These are phyloP conservation scores for Diaporthe ampelina DNA, from an alignment of 2,329 filamentous ascomycete genomes.

Conservation along the genomic window DNA sequence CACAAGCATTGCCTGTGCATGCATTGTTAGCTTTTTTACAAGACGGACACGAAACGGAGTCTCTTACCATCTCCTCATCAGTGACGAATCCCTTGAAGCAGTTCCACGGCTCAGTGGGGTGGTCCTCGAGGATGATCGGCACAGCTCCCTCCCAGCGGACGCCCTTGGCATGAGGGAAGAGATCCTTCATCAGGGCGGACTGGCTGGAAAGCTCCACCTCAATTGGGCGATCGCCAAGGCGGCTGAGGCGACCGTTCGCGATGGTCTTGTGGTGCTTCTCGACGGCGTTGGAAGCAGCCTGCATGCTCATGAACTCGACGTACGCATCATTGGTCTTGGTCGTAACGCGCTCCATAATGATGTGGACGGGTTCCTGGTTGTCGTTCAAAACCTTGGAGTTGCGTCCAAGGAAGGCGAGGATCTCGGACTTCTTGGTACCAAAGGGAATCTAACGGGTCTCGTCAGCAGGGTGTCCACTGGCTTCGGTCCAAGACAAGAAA, in stretches of 20 bases:
- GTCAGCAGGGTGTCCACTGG: not conserved
- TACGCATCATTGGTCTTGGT: slow-evolving; percentile 74
- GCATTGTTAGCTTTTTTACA: not conserved
- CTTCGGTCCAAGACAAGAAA: not conserved
- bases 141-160: slow-evolving; percentile 66
- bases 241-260: slow-evolving; percentile 57
- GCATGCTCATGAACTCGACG: slow-evolving; percentile 67
- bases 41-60: not conserved
- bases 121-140: slow-evolving; percentile 57
- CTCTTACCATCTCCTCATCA: slow-evolving; percentile 68
- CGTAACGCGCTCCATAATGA: slow-evolving; percentile 74
- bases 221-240: slow-evolving; percentile 70
- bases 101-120: slow-evolving; percentile 59
- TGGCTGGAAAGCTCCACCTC: slow-evolving; percentile 71
- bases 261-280: slow-evolving; percentile 60
- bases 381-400: slow-evolving; percentile 70
- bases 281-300: slow-evolving; percentile 68
- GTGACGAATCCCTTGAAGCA: slow-evolving; percentile 73
- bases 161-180: slow-evolving; percentile 72
- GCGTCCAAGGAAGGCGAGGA: slow-evolving; percentile 71
- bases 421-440: slow-evolving; percentile 64
- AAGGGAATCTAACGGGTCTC: slow-evolving; percentile 67
- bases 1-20: slow-evolving; percentile 62
- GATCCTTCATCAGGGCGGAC: slow-evolving; percentile 69
- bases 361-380: slow-evolving; percentile 69